Evolutionary conservation across 805 yeast genomes (phyloP), one percentile per base, ranked within the genome.

Genomic region (Teunomyces barrocoloradensis): DNA sequence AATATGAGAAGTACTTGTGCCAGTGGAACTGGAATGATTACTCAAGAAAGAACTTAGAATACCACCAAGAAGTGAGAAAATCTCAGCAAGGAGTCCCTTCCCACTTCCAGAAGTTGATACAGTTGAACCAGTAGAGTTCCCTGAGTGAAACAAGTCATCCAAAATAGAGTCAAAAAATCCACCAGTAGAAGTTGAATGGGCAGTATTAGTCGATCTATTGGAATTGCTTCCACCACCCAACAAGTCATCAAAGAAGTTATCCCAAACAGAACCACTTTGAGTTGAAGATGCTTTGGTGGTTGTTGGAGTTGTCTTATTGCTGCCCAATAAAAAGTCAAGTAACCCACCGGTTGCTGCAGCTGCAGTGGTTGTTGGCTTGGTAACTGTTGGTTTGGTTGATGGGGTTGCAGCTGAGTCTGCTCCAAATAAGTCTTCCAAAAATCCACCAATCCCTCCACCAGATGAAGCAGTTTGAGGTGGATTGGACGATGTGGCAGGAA

Each of bases 261-360:
- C 49, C 30, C 55, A 45, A 28, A 44, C 33, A 30, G 40, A 43
- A 7, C 45, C 58, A 21, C 23, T 43, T 4, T 51, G 25, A 20
- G 55, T 43, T 7, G 55, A 21, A 17, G 53, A 20, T 35, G 47
- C 32, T 30, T 43, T 36, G 23, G 50, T 34, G 10, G 47, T 43
- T 10, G 49, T 33, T 17, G 48, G 25, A 21, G 45, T 40, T 10
- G 43, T 40, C 15, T 40, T 25, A n/a, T 40, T 40, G 34, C 41
- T 39, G 9, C 57, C 60, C 5, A 57, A 48, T 5, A 58, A 36
- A n/a, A 38, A 56, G 33, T 44, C 56, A 15, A 54, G 40, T 20
- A 55, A 20, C 9, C 51, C 55, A 20, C 43, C 42, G 29, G 53
- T 27, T 12, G 54, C 42, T 17, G 53, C n/a, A 3, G 34, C 17